Percentiles rank a stretch among this genome's conserved stretches.
Evolutionary conservation across 345 rosid species (phyloP).

Genomic region (Sapria himalayana): DNA sequence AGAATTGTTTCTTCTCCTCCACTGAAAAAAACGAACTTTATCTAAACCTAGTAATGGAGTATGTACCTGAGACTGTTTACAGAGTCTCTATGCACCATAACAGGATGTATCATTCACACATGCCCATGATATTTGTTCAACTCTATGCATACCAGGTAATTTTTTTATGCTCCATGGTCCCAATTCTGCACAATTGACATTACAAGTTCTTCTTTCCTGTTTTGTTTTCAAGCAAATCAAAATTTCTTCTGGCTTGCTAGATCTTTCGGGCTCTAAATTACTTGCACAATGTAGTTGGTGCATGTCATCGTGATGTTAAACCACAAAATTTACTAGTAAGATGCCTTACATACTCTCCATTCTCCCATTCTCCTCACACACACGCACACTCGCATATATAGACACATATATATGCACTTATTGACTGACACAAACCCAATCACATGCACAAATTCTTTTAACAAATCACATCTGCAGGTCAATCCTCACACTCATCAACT

Average conservation of each 20-base stretch:
- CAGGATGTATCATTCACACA: slow-evolving; percentile 32
- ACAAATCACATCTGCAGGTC: slow-evolving; percentile 24
- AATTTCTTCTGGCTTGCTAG: slow-evolving; percentile 18
- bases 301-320: slow-evolving; percentile 95
- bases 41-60: slow-evolving; percentile 90
- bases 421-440: background rate
- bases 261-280: slow-evolving; percentile 89
- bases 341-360: slow-evolving; percentile 1
- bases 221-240: background rate
- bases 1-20: slow-evolving; percentile 83
- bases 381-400: too few species aligned
- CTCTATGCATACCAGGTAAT: slow-evolving; percentile 57
- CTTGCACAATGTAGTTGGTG: slow-evolving; percentile 72
- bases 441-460: background rate
- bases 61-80: slow-evolving; percentile 73
- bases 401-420: too few species aligned
- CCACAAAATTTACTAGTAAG: slow-evolving; percentile 93
- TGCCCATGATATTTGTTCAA: slow-evolving; percentile 63
- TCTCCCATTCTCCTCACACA: too few species aligned
- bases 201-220: background rate
- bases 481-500: slow-evolving; percentile 73
- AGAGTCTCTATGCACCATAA: slow-evolving; percentile 60
- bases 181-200: background rate
- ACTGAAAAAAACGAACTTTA: slow-evolving; percentile 78
- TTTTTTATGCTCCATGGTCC: slow-evolving; percentile 2